Conservation (phyloP, 139 green algal genomes). For the Raphidocelis subcapitata region DNA sequence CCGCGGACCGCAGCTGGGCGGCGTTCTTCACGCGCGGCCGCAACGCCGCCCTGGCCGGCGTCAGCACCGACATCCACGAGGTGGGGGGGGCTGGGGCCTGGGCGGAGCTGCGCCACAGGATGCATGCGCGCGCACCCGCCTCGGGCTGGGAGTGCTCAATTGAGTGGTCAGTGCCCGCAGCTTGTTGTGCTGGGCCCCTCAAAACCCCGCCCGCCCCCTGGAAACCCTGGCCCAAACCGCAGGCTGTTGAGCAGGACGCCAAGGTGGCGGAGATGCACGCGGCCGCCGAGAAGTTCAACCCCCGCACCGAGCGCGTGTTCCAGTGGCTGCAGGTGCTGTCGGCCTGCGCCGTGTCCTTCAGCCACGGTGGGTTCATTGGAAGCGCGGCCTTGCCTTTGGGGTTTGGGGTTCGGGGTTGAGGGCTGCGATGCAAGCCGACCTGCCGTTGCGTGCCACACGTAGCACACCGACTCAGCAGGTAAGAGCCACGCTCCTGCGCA, state of each 20-base stretch:
- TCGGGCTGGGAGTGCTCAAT: no score
- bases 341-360: slow-evolving; percentile 80
- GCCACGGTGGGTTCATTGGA: slow-evolving; percentile 63
- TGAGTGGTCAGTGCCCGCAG: no score
- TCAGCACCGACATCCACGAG: slow-evolving; percentile 29
- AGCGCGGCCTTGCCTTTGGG: background rate
- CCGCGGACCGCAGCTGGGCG: slow-evolving; percentile 5
- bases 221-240: no score
- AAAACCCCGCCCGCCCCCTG: no score
- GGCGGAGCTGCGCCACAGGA: no score
- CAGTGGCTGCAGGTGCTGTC: slow-evolving; percentile 85
- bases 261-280: no score
- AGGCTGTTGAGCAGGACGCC: no score
- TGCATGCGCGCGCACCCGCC: no score
- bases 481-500: background rate
- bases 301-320: slow-evolving; percentile 68
- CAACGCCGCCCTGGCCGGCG: slow-evolving; percentile 22
- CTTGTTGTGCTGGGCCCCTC: no score
- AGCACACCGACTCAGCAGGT: background rate
- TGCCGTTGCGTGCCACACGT: slow-evolving; percentile 4
- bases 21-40: slow-evolving; percentile 18
- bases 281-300: slow-evolving; percentile 68
- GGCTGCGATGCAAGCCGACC: background rate
- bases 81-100: no score
- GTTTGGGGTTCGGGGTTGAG: background rate